Evolutionary conservation across 2,329 filamentous ascomycete genomes (phyloP), one percentile per base, ranked within the genome.

Genomic region (Monilinia fructicola): DNA sequence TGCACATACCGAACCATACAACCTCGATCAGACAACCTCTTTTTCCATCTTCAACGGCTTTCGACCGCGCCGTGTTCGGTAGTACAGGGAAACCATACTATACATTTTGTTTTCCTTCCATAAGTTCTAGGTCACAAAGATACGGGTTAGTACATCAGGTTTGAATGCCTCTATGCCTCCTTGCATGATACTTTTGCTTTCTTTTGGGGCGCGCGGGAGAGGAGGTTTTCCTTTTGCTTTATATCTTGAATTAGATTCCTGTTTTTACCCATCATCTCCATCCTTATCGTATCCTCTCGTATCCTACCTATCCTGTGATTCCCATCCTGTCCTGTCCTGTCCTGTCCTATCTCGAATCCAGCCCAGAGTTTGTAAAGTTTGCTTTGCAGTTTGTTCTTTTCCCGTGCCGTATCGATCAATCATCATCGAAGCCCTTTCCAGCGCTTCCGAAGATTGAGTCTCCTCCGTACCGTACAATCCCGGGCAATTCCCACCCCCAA

Each of bases 121-220:
- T 16, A 26, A 23, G 48, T 35, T 59, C 42, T 14, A 48, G 46
- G 23, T 65, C 54, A 60, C 63, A 31, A 60, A 65, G 35, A 53
- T 46, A 60, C 63, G 63, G 63, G 54, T 65, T 38, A 18, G 63
- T 65, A 65, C 63, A 14, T 65, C 11, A 44, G 60, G 59, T 60
- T 52, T 53, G 46, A 44, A 42, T 60, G 9, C 31, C 63, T 65
- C 53, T 54, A 31, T 60, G 12, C 44, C 63, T 65, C 44, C 63
- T 65, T 65, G 44, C 63, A 65, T 60, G 35, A 65, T 52, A 18
- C 31, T 60, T 50, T 31, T 40, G 28, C 23, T 60, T 42, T 44
- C 40, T 3, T 38, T 38, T 58, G 44, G 35, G 38, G 38, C n/a
- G n/a, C n/a, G n/a, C n/a, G 38, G 31, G 31, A 7, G 31, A 7